These are phyloP conservation scores for Ogataea ganodermae DNA, from an alignment of 805 yeast genomes.

Conservation along the genomic window DNA sequence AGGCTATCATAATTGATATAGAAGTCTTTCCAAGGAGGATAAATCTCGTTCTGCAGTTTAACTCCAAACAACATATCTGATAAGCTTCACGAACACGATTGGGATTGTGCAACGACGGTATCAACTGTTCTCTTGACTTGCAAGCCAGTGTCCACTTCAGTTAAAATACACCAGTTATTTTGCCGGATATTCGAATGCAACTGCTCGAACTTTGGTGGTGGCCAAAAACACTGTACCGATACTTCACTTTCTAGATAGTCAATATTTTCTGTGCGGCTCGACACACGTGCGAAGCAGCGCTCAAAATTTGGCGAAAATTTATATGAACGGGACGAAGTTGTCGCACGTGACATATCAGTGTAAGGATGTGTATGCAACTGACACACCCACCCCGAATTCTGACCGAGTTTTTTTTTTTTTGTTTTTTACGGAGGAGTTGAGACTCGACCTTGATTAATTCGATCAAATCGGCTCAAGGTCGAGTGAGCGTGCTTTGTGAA, in stretches of 20 bases:
- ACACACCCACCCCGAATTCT: not conserved
- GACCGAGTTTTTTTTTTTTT: no score
- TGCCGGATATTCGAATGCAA: not conserved
- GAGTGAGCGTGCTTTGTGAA: not conserved
- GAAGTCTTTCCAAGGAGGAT: constrained; percentile 83
- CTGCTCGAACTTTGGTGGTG: not conserved
- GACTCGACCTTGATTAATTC: not conserved
- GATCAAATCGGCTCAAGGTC: not conserved
- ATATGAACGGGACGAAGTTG: not conserved
- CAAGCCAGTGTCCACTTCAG: not conserved
- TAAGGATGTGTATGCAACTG: not conserved
- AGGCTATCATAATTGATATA: constrained; percentile 67
- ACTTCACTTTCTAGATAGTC: not conserved
- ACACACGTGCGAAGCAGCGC: constrained; percentile 7
- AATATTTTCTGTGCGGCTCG: constrained; percentile 7
- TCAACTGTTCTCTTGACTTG: no score
- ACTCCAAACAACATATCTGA: constrained; percentile 91
- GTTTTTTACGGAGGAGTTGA: no score
- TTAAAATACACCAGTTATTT: not conserved
- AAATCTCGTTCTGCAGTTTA: constrained; percentile 76
- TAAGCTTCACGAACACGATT: no score
- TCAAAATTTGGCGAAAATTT: not conserved
- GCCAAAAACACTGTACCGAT: not conserved
- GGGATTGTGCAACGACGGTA: no score
- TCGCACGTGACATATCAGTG: not conserved